phyloP scores from a whole-genome alignment of 805 yeast species.

The Komagataella populi region DNA sequence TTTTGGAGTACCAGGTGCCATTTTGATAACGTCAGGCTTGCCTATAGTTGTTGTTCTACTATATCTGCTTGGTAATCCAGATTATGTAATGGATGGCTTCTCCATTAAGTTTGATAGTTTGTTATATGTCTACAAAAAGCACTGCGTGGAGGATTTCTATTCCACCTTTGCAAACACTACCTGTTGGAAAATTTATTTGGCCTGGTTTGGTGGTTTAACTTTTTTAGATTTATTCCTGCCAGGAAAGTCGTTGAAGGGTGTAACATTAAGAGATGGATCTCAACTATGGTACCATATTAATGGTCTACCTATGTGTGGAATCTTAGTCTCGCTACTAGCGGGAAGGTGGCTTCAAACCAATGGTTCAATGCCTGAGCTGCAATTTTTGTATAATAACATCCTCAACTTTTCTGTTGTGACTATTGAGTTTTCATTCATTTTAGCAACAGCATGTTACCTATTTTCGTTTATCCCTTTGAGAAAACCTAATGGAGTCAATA shows the following conservation, averaged over 20 bases:
- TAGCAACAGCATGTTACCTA: slow-evolving; percentile 55
- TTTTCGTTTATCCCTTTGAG: slow-evolving; percentile 51
- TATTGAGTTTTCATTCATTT: slow-evolving; percentile 44
- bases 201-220: slow-evolving; percentile 63
- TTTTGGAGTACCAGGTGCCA: slow-evolving; percentile 65
- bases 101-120: slow-evolving; percentile 26
- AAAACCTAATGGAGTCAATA: slow-evolving; percentile 34
- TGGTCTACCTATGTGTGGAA: slow-evolving; percentile 46
- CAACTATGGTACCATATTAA: slow-evolving; percentile 65
- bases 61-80: slow-evolving; percentile 47
- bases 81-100: slow-evolving; percentile 37
- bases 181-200: slow-evolving; percentile 50
- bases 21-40: slow-evolving; percentile 47
- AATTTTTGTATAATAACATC: slow-evolving; percentile 57
- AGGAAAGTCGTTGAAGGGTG: slow-evolving; percentile 53
- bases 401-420: slow-evolving; percentile 51
- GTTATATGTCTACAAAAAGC: slow-evolving; percentile 4
- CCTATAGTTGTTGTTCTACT: slow-evolving; percentile 51
- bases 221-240: slow-evolving; percentile 67
- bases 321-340: slow-evolving; percentile 22
- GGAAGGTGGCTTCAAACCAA: slow-evolving; percentile 38
- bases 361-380: slow-evolving; percentile 65
- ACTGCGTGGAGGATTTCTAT: slow-evolving; percentile 10
- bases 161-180: slow-evolving; percentile 18
- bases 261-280: slow-evolving; percentile 63